Percentiles rank a stretch among this genome's conserved stretches.
Conservation (phyloP, 2,329 filamentous ascomycete species). For the Monosporascus sp. region DNA sequence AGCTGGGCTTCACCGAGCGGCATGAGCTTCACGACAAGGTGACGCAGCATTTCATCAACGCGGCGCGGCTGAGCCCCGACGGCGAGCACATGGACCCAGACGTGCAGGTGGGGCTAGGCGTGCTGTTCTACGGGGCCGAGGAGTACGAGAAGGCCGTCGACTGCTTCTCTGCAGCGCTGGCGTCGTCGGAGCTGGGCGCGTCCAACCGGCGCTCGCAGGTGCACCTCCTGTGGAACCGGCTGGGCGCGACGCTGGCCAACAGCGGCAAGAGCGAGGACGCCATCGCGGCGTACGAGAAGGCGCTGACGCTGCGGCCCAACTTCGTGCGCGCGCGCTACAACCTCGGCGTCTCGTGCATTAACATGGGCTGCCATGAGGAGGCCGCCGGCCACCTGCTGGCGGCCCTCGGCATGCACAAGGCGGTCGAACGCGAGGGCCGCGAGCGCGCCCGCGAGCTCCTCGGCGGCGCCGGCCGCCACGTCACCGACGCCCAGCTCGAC, state of each 20-base stretch:
- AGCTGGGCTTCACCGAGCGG: conserved; percentile 91
- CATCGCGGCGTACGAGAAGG: conserved; percentile 93
- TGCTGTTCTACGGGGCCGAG: conserved; percentile 95
- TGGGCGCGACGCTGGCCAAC: conserved; percentile 94
- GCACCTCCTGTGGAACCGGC: conserved; percentile 93
- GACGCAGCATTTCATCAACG: conserved; percentile 83
- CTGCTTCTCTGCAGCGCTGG: conserved; percentile 90
- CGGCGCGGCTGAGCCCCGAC: conserved; percentile 84
- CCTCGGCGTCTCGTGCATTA: conserved; percentile 92
- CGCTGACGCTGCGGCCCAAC: conserved; percentile 83
- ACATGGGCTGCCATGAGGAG: conserved; percentile 91
- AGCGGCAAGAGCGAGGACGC: conserved; percentile 90
- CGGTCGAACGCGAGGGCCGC: conserved; percentile 79
- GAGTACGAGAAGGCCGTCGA: conserved; percentile 98
- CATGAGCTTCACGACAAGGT: conserved; percentile 85
- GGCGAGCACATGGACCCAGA: conserved; percentile 97
- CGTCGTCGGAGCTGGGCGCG: conserved; percentile 74
- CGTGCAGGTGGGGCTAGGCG: conserved; percentile 93
- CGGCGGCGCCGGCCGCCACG: conserved; percentile 55
- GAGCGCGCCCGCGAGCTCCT: conserved; percentile 81
- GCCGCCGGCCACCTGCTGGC: conserved; percentile 89
- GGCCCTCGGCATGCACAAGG: conserved; percentile 91
- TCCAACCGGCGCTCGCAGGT: conserved; percentile 82
- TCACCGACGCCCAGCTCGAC: conserved; percentile 68
- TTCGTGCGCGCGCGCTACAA: conserved; percentile 98